Evolutionary conservation across 164 flowering plant genomes (phyloP).

Genomic region (Annona cherimola): DNA sequence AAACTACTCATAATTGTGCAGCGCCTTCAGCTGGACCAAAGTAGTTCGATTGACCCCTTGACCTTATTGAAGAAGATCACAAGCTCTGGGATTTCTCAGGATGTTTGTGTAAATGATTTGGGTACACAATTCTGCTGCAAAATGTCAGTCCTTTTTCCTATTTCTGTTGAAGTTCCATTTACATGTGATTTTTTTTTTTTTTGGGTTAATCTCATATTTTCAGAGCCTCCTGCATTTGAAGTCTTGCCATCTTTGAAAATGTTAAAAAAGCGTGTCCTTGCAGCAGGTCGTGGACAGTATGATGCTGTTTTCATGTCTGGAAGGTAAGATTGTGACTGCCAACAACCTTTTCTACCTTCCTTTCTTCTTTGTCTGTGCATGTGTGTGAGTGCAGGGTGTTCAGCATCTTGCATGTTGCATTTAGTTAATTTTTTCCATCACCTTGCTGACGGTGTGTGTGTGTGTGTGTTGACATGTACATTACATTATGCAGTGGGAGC

Average conservation of each 20-base stretch:
- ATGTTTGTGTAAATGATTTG: slow-evolving; percentile 88
- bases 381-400: background rate
- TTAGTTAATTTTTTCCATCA: background rate
- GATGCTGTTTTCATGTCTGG: slow-evolving; percentile 99
- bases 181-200: too few relatives aligned
- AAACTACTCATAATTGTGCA: slow-evolving; percentile 24
- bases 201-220: slow-evolving; percentile 9
- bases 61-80: slow-evolving; percentile 67
- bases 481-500: slow-evolving; percentile 69
- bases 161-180: background rate
- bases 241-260: slow-evolving; percentile 79
- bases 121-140: slow-evolving; percentile 34
- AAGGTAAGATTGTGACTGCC: slow-evolving; percentile 42
- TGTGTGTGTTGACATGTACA: background rate
- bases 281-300: slow-evolving; percentile 85
- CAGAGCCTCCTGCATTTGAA: slow-evolving; percentile 94
- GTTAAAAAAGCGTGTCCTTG: slow-evolving; percentile 70
- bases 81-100: slow-evolving; percentile 69
- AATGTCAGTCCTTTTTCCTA: background rate
- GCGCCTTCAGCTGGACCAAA: slow-evolving; percentile 61
- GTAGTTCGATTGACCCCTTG: slow-evolving; percentile 73
- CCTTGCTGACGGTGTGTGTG: background rate
- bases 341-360: background rate
- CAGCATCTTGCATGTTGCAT: background rate
- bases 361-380: background rate